Evolutionary conservation across 176 grass and related monocot genomes (phyloP), one percentile per base, ranked within the genome.

Genomic region (Saccharum spontaneum): DNA sequence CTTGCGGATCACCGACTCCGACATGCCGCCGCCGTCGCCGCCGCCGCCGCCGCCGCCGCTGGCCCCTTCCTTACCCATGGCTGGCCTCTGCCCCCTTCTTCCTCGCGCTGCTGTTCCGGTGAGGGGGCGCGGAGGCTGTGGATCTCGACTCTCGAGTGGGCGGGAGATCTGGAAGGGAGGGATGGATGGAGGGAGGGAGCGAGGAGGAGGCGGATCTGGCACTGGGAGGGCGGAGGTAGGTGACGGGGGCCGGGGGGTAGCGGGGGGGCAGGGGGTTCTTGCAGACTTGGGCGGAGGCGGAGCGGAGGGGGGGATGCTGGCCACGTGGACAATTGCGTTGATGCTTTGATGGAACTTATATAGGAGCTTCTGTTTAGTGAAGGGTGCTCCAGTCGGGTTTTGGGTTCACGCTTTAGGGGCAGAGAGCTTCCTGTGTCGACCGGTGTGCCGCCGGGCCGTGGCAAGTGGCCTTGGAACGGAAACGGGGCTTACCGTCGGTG

Each of bases 1-100:
- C 87, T 98, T 98, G 57, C 88, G 91, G 69, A 98, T 34, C 77
- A 98, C 89, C 31, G 91, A 86, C 50, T 97, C 95, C 46, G 83
- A 86, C 88, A 94, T 81, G 18, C 40, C 90, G 17, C 73, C 80
- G 37, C 45, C 89, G 68, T 20, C 85, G 77, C 69, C 87, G 20
- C 36, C 67, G 59, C 34, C 81, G 79, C 50, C 84, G 70, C 38
- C 81, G 79, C 50, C 84, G 70, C 38, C 52, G 26, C 71, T 66
- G 30, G 49, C 79, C 0, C 67, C 83, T 54, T 90, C 95, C 71
- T 90, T 88, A 57, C 61, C 85, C 95, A 98, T 95, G 84, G 71
- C 73, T 37, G 31, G 72, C 30, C 16, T 31, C 61, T 15, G 22
- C 36, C 30, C 16, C 22, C 23, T 7, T 7, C 9, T 68, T n/a